Evolutionary conservation across 1,139 yeast genomes (phyloP).

Genomic region (Eremothecium sinecaudum): DNA sequence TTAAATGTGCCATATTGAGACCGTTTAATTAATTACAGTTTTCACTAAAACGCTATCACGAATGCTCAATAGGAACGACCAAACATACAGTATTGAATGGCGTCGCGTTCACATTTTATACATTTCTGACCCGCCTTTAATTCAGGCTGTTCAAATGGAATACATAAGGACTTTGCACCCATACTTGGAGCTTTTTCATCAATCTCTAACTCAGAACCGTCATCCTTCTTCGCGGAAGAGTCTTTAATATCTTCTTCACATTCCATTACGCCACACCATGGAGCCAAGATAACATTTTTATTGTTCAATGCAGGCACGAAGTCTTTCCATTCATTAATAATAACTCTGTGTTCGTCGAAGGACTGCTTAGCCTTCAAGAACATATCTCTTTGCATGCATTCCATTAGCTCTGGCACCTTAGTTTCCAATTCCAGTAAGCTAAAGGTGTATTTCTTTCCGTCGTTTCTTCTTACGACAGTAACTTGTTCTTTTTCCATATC

Average conservation of each 20-base stretch:
- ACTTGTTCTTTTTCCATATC: constrained; percentile 76
- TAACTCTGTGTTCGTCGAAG: constrained; percentile 73
- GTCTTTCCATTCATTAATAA: constrained; percentile 79
- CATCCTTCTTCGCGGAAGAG: constrained; percentile 69
- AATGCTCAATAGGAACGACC: constrained; percentile 75
- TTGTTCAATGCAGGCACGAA: constrained; percentile 88
- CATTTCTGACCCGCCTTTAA: constrained; percentile 74
- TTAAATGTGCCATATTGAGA: constrained; percentile 1
- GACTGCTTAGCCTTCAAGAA: constrained; percentile 70
- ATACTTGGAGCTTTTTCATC: constrained; percentile 97
- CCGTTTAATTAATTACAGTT: neutral
- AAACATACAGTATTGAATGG: constrained; percentile 80
- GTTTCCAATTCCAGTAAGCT: constrained; percentile 55
- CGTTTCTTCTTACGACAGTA: constrained; percentile 89
- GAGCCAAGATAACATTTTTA: constrained; percentile 83
- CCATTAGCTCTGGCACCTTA: constrained; percentile 68
- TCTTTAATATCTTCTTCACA: constrained; percentile 98
- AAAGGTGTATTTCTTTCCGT: constrained; percentile 62
- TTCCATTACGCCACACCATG: constrained; percentile 93
- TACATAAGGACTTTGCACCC: constrained; percentile 99
- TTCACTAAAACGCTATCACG: neutral
- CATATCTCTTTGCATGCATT: constrained; percentile 67
- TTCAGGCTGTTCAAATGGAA: constrained; percentile 86
- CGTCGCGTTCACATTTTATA: constrained; percentile 69
- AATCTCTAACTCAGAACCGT: constrained; percentile 72